Conservation (phyloP, 2,329 filamentous ascomycete species). For the Paecilomyces variotii region DNA sequence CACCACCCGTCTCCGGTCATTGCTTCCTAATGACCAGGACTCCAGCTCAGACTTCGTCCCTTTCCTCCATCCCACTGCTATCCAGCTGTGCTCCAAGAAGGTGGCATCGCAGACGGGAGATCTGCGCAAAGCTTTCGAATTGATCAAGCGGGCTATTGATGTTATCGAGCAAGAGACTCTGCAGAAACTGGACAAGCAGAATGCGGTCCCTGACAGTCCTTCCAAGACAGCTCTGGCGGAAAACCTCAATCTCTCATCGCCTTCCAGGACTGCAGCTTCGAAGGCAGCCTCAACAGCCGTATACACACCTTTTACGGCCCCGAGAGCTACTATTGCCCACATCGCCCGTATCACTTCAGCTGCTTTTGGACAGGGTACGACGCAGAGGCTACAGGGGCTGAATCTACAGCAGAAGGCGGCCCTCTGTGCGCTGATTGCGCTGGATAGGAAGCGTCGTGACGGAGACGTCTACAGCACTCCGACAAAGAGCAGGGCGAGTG, state of each 20-base stretch:
- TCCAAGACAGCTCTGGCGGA: slow-evolving; percentile 72
- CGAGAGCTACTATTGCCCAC: slow-evolving; percentile 80
- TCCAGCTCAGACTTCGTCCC: slow-evolving; percentile 58
- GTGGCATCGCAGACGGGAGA: slow-evolving; percentile 92
- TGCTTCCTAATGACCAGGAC: slow-evolving; percentile 47
- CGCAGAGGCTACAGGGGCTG: slow-evolving; percentile 73
- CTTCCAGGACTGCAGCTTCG: slow-evolving; percentile 29
- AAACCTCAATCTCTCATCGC: slow-evolving; percentile 63
- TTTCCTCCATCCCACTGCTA: slow-evolving; percentile 87
- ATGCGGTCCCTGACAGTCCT: slow-evolving; percentile 50
- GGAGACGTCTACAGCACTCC: slow-evolving; percentile 44
- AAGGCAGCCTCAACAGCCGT: slow-evolving; percentile 37
- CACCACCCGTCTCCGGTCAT: slow-evolving; percentile 68
- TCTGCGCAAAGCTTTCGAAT: slow-evolving; percentile 88
- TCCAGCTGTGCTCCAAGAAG: slow-evolving; percentile 90
- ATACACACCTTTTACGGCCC: slow-evolving; percentile 71
- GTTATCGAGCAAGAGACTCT: slow-evolving; percentile 78
- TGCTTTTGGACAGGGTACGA: slow-evolving; percentile 82
- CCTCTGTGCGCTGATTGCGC: slow-evolving; percentile 75
- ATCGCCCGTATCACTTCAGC: slow-evolving; percentile 85
- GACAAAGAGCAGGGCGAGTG: slow-evolving; percentile 50
- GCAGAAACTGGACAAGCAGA: slow-evolving; percentile 58
- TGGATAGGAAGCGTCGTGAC: slow-evolving; percentile 62
- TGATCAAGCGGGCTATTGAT: slow-evolving; percentile 82
- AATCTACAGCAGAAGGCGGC: slow-evolving; percentile 97